Conservation (phyloP, 805 yeast species). For the Metschnikowia hibisci region DNA sequence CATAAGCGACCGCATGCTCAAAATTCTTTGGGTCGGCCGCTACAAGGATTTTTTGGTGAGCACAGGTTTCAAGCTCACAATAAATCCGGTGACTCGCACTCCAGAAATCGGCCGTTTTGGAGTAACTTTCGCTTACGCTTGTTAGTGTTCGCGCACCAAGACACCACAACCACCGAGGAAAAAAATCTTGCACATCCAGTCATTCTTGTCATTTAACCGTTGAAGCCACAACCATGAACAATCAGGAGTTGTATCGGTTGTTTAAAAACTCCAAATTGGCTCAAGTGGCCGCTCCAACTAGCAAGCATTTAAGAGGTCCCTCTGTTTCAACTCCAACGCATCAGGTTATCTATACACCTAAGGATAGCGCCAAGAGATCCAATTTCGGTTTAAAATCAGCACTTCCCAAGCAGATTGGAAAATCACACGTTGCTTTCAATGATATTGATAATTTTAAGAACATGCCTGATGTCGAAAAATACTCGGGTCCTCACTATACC, state of each 20-base stretch:
- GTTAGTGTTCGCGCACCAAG: conserved; percentile 29
- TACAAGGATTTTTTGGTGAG: conserved; percentile 73
- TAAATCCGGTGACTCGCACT: conserved; percentile 32
- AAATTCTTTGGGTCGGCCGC: conserved; percentile 84
- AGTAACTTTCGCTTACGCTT: conserved; percentile 57
- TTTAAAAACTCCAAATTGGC: conserved; percentile 40
- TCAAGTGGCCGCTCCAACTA: conserved; percentile 43
- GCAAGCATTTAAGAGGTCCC: conserved; percentile 28
- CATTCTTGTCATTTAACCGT: not conserved
- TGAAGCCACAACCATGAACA: conserved; percentile 10
- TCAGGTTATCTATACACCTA: conserved; percentile 68
- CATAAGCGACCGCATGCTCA: conserved; percentile 55
- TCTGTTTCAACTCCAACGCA: conserved; percentile 52
- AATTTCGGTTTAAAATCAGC: conserved; percentile 76
- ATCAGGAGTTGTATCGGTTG: conserved; percentile 21
- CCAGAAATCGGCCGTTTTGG: conserved; percentile 56
- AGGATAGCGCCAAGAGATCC: conserved; percentile 57
- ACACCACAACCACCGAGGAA: conserved; percentile 11
- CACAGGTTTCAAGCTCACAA: conserved; percentile 59
- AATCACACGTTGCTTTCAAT: conserved; percentile 58
- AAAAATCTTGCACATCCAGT: not conserved
- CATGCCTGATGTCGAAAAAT: conserved; percentile 68
- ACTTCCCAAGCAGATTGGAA: conserved; percentile 58
- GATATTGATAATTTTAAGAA: conserved; percentile 64
- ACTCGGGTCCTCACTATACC: conserved; percentile 56